Evolutionary conservation across 2,329 filamentous ascomycete species (phyloP), one percentile per base, ranked within the genome.

Genomic region (Albophoma yamanashiensis): DNA sequence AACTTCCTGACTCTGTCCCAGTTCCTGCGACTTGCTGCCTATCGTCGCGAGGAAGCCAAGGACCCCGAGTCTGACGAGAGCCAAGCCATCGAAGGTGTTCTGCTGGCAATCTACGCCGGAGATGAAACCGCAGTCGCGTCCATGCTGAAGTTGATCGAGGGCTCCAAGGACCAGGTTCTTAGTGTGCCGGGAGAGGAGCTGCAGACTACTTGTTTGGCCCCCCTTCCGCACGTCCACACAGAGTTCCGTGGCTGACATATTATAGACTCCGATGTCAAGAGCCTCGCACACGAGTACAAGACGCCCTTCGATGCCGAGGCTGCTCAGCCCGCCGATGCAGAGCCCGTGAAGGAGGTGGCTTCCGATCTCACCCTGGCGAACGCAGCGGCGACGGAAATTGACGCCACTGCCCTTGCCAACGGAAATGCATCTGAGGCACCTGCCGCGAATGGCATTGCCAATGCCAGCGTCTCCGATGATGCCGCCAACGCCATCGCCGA

Each of bases 1-100:
- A 85, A 84, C 70, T 78, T 94, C 47, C 77, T 92, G 56, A 79
- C 85, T 34, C 77, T 94, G 64, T 91, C 89, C 6, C 88, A 91
- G 71, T 95, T 94, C 78, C 78, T 94, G 64, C 85, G 89, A 65
- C 82, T 92, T 43, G 90, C 90, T 62, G 90, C 90, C 61, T 86
- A 89, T 67, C 85, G 90, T 65, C 83, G 89, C 67, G 81, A 84
- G 25, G 87, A 90, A 69, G 89, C 89, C 64, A 82, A 78, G 59
- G 82, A 89, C 66, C 80, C 83, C 56, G 75, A 78, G 47, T 73
- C 81, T 6, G 89, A 92, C 60, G 89, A 93, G 76, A 91, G 87
- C 74, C 85, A 86, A 74, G 91, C 89, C 42, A 86, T 94, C 62
- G 90, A 95, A 75, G 89, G 89, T 58, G 86, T 91, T 40, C 79